Percentiles rank a stretch among this genome's conserved stretches.
Conservation (phyloP, 805 yeast species). For the Naumovozyma baii region DNA sequence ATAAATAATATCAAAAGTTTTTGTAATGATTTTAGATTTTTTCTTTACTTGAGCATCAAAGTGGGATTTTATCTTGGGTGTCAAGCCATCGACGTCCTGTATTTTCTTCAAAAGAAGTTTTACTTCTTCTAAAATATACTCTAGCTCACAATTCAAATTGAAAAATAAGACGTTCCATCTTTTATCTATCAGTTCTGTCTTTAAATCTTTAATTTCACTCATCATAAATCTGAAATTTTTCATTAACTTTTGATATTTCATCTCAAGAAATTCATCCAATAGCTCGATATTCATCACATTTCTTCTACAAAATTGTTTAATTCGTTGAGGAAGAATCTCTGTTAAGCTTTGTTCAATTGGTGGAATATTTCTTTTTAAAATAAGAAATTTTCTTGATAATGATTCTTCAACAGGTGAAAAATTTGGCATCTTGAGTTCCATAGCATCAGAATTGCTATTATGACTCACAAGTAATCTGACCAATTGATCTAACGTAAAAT, state of each 20-base stretch:
- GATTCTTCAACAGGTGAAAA: conserved; percentile 32
- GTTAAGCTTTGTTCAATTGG: conserved; percentile 46
- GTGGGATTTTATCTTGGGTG: conserved; percentile 15
- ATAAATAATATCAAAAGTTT: conserved; percentile 32
- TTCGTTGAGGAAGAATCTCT: conserved; percentile 41
- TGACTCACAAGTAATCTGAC: conserved; percentile 26
- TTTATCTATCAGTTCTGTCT: conserved; percentile 39
- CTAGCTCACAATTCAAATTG: conserved; percentile 37
- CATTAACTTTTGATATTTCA: conserved; percentile 34
- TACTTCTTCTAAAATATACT: conserved; percentile 19
- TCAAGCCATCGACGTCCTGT: conserved; percentile 4
- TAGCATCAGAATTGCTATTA: conserved; percentile 5
- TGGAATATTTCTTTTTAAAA: conserved; percentile 34
- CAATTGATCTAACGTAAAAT: conserved; percentile 30
- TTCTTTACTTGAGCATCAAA: conserved; percentile 27
- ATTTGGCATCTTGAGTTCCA: conserved; percentile 32
- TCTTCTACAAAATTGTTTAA: conserved; percentile 36
- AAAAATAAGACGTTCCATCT: conserved; percentile 49
- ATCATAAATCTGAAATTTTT: conserved; percentile 36
- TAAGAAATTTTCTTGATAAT: conserved; percentile 35
- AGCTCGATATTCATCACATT: conserved; percentile 14
- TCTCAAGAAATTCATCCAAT: conserved; percentile 26
- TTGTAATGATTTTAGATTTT: conserved; percentile 34
- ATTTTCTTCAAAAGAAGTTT: conserved; percentile 7
- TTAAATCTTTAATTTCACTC: conserved; percentile 34